Evolutionary conservation across 208 protist species (phyloP), one percentile per base, ranked within the genome.

Genomic region (Crithidia bombi): DNA sequence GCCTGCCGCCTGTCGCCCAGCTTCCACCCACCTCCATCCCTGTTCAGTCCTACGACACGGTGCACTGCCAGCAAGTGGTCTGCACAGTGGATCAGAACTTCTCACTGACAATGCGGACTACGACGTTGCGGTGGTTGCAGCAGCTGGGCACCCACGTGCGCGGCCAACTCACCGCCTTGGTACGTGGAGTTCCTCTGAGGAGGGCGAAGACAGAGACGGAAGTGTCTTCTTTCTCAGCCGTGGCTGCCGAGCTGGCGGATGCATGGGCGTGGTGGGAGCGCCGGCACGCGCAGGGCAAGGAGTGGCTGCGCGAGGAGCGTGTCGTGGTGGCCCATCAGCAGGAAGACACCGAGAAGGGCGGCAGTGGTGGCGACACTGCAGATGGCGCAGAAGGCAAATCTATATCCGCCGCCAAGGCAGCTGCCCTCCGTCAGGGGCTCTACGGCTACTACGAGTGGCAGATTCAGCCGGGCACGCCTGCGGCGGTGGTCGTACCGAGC

Each of bases 281-380:
- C 11, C 87, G 91, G 11, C 61, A 80, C 15, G 21, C 28, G 41
- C 59, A 74, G 17, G 81, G 81, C 15, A 66, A 69, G 1, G 73
- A 78, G 52, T 96, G 91, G 89, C 81, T 94, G 47, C 86, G 86
- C n/a, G 87, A 91, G 39, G 85, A 93, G 51, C 91, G 89, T 5
- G 33, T 51, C 2, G 57, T 69, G 9, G 63, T 69, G 26, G 49
- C 62, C 3, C 47, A 58, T 23, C 32, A 71, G 44, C 28, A 65
- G 41, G 46, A 26, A 9, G 6, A 47, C 21, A 23, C 32, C 4
- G 41, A 36, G 25, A 38, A 54, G 32, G 57, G 46, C 2, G 36
- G 3, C 21, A 28, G 30, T 1, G 17, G 15, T n/a, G 64, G 3
- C 43, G 32, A 33, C 28, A n/a, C 43, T 9, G 43, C 11, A 9